These are phyloP conservation scores for Chenopodium quinoa DNA, from an alignment of 148 eudicot genomes.

Conservation along the genomic window DNA sequence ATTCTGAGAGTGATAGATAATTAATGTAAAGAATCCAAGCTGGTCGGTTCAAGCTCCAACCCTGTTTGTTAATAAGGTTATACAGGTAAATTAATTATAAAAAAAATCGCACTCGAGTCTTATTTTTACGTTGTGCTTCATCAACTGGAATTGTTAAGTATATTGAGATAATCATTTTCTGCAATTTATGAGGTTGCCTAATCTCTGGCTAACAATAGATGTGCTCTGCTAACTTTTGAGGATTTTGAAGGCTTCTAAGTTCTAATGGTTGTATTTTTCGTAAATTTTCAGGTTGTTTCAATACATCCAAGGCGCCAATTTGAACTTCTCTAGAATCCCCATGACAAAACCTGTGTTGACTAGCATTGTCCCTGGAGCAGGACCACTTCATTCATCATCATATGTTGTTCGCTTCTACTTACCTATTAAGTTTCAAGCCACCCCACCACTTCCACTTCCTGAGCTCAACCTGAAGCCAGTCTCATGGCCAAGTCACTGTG, in stretches of 20 bases:
- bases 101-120: not conserved
- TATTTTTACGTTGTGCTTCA: slow-evolving; percentile 1
- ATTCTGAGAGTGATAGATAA: not conserved
- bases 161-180: not conserved
- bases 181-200: not conserved
- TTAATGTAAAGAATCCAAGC: not conserved
- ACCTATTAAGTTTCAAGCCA: slow-evolving; percentile 56
- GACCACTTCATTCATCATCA: slow-evolving; percentile 69
- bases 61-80: not conserved
- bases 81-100: not conserved
- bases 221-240: not conserved
- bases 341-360: slow-evolving; percentile 78
- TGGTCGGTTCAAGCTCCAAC: not conserved
- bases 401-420: slow-evolving; percentile 59
- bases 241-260: too few species aligned
- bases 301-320: slow-evolving; percentile 80
- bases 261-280: too few species aligned
- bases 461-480: slow-evolving; percentile 58
- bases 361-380: slow-evolving; percentile 66
- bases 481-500: slow-evolving; percentile 56
- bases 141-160: not conserved
- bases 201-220: not conserved
- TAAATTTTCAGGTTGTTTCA: slow-evolving; percentile 62
- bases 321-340: slow-evolving; percentile 62
- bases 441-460: slow-evolving; percentile 76